phyloP scores from a whole-genome alignment of 495 filamentous ascomycete genomes.

The Lichenothelia convexa region DNA sequence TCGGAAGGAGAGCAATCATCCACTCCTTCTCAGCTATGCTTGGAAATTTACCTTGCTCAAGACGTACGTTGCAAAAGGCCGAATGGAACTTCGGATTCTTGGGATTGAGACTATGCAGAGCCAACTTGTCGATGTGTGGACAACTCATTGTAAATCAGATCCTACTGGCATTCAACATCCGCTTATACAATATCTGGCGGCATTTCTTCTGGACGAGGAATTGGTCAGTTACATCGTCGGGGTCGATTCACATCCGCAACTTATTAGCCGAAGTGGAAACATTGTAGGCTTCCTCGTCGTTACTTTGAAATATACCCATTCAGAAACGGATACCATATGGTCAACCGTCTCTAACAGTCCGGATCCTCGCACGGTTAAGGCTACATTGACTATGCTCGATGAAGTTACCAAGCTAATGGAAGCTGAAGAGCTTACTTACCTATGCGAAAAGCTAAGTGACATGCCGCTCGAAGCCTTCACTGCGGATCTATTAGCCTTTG shows the following conservation, averaged over 20 bases:
- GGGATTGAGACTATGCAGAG: conserved; percentile 51
- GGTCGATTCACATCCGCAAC: conserved; percentile 76
- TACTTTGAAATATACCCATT: conserved; percentile 49
- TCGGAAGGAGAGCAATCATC: too few species aligned
- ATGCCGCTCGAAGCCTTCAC: conserved; percentile 46
- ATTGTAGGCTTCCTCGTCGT: conserved; percentile 80
- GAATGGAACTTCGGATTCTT: conserved; percentile 72
- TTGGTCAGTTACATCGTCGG: conserved; percentile 75
- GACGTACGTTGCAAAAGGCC: conserved; percentile 24
- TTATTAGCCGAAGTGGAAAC: conserved; percentile 64
- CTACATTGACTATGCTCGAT: conserved; percentile 57
- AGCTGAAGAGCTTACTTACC: conserved; percentile 38
- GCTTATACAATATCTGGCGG: conserved; percentile 41
- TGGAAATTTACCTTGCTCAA: neutral
- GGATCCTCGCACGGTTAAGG: conserved; percentile 67
- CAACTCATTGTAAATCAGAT: too few species aligned
- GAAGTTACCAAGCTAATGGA: conserved; percentile 43
- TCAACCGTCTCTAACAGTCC: conserved; percentile 62
- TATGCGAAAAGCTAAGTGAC: conserved; percentile 55
- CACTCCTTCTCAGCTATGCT: neutral
- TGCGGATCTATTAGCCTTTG: conserved; percentile 28
- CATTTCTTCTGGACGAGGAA: conserved; percentile 48
- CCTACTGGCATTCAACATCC: conserved; percentile 23
- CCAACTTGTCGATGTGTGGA: conserved; percentile 49
- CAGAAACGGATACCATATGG: conserved; percentile 71